Base-by-base conservation (phyloP, 257 asterid species). In the Verbascum thapsus region DNA sequence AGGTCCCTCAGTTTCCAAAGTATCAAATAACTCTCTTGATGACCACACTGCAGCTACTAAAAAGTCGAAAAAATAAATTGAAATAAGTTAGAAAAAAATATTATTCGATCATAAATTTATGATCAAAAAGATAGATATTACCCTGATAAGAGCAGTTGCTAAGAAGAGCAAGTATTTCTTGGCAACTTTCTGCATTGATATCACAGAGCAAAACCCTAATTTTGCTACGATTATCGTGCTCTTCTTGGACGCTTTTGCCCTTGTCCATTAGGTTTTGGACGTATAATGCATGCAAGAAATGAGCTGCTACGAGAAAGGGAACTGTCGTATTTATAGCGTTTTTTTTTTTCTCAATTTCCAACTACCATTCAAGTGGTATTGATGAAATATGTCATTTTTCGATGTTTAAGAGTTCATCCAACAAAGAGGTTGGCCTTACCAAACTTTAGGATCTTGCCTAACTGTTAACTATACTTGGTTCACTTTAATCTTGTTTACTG, bases 111-210 rank as follows among this genome's bases (percentile, higher is more conserved):
- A 8, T 8, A 13, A 35, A 10, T 4, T 58, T 30, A 17, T 9
- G 22, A 20, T 20, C n/a, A 51, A 22, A 15, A n/a, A 9, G 7
- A 42, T 16, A 40, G 16, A 48, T 16, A 20, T 47, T 69, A 88
- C 94, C 94, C 51, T 88, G 82, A 73, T 83, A 85, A 56, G 86
- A 76, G 49, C 74, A 83, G 62, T 69, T 70, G 81, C 78, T 58
- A 54, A 85, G 91, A 49, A 77, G 81, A 17, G 76, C 32, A 7
- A 71, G 71, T 38, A 72, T 74, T 71, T 83, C 77, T 3, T 39
- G 69, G 73, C 87, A 85, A 74, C 86, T 85, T 49, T 85, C 83
- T 5, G 72, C 74, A 53, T 79, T 63, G 16, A 55, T 71, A 54
- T 76, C 91, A 58, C 81, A 81, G 2, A 85, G 81, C 40, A 86